A percentile compares a stretch with the other conserved stretches of the same genome.
These are phyloP conservation scores for Isatis lusitanica DNA, from an alignment of 441 rosid species.

Conservation along the genomic window DNA sequence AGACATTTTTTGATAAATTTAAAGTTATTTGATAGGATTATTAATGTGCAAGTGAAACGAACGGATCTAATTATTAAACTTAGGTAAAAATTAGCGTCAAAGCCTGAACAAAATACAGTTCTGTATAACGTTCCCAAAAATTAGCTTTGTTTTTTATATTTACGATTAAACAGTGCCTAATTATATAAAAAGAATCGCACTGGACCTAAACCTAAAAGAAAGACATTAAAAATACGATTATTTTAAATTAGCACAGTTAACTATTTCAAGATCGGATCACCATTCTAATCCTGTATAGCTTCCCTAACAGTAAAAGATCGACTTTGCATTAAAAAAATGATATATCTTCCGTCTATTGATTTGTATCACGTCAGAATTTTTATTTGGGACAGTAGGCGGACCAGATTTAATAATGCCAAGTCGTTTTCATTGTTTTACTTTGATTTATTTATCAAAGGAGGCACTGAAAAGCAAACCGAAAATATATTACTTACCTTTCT, in stretches of 20 bases:
- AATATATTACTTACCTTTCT: conserved; percentile 6
- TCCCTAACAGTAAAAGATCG: background rate
- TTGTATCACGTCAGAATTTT: conserved; percentile 6
- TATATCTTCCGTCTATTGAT: background rate
- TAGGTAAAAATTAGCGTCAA: background rate
- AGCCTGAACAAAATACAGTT: background rate
- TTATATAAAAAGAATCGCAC: background rate
- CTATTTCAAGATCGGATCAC: background rate
- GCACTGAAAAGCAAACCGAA: conserved; percentile 17
- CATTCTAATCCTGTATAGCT: background rate
- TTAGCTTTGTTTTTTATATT: background rate
- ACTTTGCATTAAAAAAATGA: background rate
- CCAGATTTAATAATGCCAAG: conserved; percentile 22
- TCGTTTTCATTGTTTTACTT: conserved; percentile 24
- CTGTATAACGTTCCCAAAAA: background rate
- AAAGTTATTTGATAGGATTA: background rate
- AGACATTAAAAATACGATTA: background rate
- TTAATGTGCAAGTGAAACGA: background rate
- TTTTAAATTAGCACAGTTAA: background rate
- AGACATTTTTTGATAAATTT: background rate
- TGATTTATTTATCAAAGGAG: conserved; percentile 8
- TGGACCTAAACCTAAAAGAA: background rate
- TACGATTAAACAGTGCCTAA: background rate
- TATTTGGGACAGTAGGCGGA: conserved; percentile 26
- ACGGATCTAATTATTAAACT: background rate